These are phyloP conservation scores for Eragrostis nindensis DNA, from an alignment of 176 grass and related monocot genomes.

Conservation along the genomic window DNA sequence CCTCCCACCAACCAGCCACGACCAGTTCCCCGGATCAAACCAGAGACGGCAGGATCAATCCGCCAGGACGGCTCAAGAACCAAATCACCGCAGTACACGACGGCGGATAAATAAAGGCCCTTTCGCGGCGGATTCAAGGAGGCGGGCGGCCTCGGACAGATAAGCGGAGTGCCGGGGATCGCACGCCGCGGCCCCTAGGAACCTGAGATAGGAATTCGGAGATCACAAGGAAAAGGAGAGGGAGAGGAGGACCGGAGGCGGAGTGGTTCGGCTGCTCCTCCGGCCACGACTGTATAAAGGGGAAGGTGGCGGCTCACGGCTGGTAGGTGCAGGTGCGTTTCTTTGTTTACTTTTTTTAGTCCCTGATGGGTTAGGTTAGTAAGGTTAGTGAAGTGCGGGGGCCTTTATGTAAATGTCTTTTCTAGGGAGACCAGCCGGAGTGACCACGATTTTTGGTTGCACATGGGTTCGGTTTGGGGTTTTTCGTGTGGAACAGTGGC, in stretches of 20 bases:
- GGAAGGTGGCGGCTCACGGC: conserved; percentile 40
- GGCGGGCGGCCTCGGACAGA: conserved; percentile 14
- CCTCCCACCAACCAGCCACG: conserved; percentile 29
- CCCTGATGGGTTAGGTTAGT: neutral
- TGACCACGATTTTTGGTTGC: conserved; percentile 7
- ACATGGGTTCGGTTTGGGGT: conserved; percentile 15
- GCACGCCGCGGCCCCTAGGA: conserved; percentile 41
- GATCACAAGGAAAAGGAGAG: conserved; percentile 43
- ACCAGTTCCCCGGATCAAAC: neutral
- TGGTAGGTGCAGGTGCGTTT: conserved; percentile 15
- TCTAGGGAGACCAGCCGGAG: conserved; percentile 1
- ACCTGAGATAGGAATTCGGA: conserved; percentile 43
- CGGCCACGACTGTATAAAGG: conserved; percentile 32
- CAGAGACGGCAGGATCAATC: conserved; percentile 8
- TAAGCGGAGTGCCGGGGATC: conserved; percentile 28
- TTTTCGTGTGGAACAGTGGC: conserved; percentile 4
- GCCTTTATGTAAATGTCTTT: conserved; percentile 9
- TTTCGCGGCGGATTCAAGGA: conserved; percentile 31
- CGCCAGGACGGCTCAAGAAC: neutral
- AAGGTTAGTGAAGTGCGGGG: neutral
- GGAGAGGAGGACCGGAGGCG: neutral
- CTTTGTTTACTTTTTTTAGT: neutral
- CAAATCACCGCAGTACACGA: conserved; percentile 1
- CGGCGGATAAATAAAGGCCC: neutral
- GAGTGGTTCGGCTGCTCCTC: conserved; percentile 17